Base-by-base conservation (phyloP, 1,284 basidiomycete species). In the Phellopilus nigrolimitatus region DNA sequence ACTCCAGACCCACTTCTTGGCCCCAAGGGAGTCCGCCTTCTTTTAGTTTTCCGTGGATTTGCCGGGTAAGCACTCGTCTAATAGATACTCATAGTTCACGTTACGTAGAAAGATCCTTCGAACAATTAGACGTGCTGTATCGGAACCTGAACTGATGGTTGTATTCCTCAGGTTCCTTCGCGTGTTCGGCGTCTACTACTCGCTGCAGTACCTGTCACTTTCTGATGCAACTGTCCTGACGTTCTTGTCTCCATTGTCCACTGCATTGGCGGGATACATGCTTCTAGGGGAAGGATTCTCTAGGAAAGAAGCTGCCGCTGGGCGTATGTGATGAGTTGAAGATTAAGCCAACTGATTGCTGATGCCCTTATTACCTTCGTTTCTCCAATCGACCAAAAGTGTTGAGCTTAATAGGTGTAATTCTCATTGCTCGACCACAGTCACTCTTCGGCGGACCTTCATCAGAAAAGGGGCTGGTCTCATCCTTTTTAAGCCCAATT, bases 181-280 rank as follows among this genome's bases (percentile, higher is more conserved):
- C 52, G 22, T n/a, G 25, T 37, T 13, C 15, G 57, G 75, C 22
- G 68, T 81, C 1, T 91, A 91, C 64, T 86, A 81, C 61, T 79
- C 83, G 1, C 68, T 91, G 9, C 73, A 82, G 53, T 83, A 78
- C 56, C 71, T 88, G 19, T 80, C 84, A 0, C 69, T 91, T 0
- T 85, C 84, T 9, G 89, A 92, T 62, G 79, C 84, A 0, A 84
- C 82, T 0, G 84, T 88, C 12, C 71, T 94, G 44, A 82, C 82
- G 0, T 92, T 91, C 68, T 72, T 94, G 7, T 66, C 77, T 0
- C 91, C 91, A 0, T 74, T 83, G 50, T 72, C 76, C 8, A 88
- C 86, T 0, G 82, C 79, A 0, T 62, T 91, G n/a, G 68, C 83
- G 1, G 89, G 82, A 0, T 79, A 78, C 4, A 53, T 91, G 1